A percentile compares a stretch with the other conserved stretches of the same genome.
phyloP scores from a whole-genome alignment of 495 filamentous ascomycete species.

The Sphaerosporella brunnea region DNA sequence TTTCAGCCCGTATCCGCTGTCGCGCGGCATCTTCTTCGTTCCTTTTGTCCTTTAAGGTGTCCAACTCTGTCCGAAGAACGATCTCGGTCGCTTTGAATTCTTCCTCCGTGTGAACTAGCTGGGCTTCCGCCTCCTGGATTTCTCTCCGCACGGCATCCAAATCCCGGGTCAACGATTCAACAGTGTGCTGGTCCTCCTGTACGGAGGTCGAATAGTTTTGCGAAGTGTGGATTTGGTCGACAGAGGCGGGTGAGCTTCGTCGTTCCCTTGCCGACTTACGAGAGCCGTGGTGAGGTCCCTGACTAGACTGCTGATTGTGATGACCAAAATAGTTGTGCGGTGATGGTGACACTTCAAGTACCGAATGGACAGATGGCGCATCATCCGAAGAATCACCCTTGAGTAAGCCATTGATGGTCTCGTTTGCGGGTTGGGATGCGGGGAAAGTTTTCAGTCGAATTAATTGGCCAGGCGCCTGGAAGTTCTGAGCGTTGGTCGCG shows the following conservation, averaged over 20 bases:
- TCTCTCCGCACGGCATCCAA: slow-evolving; percentile 56
- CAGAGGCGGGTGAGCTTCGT: slow-evolving; percentile 50
- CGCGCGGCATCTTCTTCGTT: slow-evolving; percentile 51
- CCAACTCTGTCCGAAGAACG: slow-evolving; percentile 45
- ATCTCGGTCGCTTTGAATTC: slow-evolving; percentile 49
- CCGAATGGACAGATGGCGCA: slow-evolving; percentile 14
- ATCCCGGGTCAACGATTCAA: slow-evolving; percentile 46
- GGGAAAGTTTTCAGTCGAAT: slow-evolving; percentile 51
- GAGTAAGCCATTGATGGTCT: slow-evolving; percentile 9
- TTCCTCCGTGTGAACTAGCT: slow-evolving; percentile 48
- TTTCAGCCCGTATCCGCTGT: slow-evolving; percentile 60
- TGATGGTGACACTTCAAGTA: slow-evolving; percentile 9
- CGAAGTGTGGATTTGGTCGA: slow-evolving; percentile 29
- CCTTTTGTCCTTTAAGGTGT: slow-evolving; percentile 57
- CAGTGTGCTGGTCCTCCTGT: slow-evolving; percentile 29
- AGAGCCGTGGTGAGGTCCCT: no score
- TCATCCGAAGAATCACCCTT: slow-evolving; percentile 27
- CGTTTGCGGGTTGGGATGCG: slow-evolving; percentile 10
- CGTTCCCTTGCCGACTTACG: slow-evolving; percentile 39
- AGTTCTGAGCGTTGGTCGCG: slow-evolving; percentile 72
- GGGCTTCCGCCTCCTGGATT: slow-evolving; percentile 39
- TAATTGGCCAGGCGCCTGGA: slow-evolving; percentile 70
- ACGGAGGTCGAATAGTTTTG: slow-evolving; percentile 4
- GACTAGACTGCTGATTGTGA: no score
- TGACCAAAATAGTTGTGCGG: no score